Base-by-base conservation (phyloP, 2,329 filamentous ascomycete genomes). In the Microcyclospora tardicrescens region DNA sequence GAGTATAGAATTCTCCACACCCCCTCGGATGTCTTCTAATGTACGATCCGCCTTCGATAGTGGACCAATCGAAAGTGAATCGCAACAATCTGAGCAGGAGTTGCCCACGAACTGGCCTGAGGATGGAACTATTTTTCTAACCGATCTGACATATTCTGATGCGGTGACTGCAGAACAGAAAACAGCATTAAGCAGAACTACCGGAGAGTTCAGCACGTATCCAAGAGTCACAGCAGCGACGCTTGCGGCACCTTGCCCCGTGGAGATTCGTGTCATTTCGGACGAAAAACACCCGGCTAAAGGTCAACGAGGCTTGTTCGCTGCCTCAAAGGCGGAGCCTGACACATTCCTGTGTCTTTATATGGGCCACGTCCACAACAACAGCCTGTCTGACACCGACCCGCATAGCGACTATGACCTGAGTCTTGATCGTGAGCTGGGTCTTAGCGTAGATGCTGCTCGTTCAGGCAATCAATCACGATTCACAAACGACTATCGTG, bases 401-500 rank as follows among this genome's bases (percentile, higher is more conserved):
- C 51, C 57, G 12, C 44, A 52, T 3, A 68, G 64, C 13, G 61
- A 70, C 50, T 72, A 73, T 52, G 69, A 73, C 45, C 56, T 73
- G 5, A 65, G 59, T 15, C 55, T 72, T 11, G 68, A 72, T 50
- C 60, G 67, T 15, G 66, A 72, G 3, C 47, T 65, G 6, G 65
- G 59, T 10, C 51, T 72, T 10, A 63, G 63, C 13, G 61, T 72
- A 9, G 69, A 73, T 47, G 68, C 67, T 3, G 60, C 61, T 1
- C 54, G 50, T 2, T 61, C 62, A 44, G 69, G 69, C 19, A 72
- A 72, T 45, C 68, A 72, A 46, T 63, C 65, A 4, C 58, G 69
- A 33, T 72, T 69, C 45, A 63, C 68, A 43, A 73, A 73, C 44
- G 69, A 73, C 50, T 73, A 72, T 50, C 61, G 69, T 39, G 66